These are phyloP conservation scores for Aphanocladium album DNA, from an alignment of 2,329 filamentous ascomycete species.

Conservation along the genomic window DNA sequence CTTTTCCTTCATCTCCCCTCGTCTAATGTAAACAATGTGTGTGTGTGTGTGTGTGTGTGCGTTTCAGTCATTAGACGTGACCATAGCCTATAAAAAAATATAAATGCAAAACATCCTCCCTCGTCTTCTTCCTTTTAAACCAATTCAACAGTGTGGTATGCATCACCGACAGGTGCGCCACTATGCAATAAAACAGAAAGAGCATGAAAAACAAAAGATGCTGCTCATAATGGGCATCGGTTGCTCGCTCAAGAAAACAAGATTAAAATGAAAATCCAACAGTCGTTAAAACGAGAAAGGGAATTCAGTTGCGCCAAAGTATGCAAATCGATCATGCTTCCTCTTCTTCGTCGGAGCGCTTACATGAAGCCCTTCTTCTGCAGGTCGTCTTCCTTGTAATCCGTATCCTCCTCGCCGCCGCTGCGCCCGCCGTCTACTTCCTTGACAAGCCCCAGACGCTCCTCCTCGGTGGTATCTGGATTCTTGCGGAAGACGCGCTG, in stretches of 20 bases:
- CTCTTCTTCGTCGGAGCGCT: neutral
- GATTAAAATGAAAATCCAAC: neutral
- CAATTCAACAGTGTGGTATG: neutral
- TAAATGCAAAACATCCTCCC: neutral
- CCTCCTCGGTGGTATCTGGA: conserved; percentile 67
- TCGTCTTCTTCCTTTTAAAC: neutral
- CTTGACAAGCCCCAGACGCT: conserved; percentile 75
- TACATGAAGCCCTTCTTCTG: conserved; percentile 6
- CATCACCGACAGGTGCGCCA: neutral
- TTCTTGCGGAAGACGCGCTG: conserved; percentile 66
- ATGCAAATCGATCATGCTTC: neutral
- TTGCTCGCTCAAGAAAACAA: conserved; percentile 3
- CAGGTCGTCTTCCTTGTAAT: neutral
- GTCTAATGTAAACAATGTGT: neutral
- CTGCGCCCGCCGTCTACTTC: conserved; percentile 47
- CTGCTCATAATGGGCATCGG: neutral
- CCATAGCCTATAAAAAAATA: neutral
- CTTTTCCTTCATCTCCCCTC: neutral
- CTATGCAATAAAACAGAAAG: neutral
- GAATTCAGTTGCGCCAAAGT: neutral
- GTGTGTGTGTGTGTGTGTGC: neutral
- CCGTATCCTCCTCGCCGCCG: conserved; percentile 13
- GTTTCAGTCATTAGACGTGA: conserved; percentile 1
- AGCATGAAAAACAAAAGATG: neutral
- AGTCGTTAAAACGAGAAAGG: neutral